These are phyloP conservation scores for Fagopyrum homotropicum DNA, from an alignment of 148 eudicot genomes.

Conservation along the genomic window DNA sequence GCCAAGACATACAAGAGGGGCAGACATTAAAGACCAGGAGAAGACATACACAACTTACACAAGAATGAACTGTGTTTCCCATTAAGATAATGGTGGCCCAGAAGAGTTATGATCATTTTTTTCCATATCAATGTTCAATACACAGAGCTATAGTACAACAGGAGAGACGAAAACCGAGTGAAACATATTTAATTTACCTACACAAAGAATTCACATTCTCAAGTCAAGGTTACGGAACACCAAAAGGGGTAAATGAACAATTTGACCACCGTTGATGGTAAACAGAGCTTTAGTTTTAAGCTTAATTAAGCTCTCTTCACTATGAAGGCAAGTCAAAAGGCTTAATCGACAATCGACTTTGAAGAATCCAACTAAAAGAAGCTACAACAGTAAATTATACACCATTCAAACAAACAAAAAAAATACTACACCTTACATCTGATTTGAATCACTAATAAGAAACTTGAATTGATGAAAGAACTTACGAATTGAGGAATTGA, in stretches of 20 bases:
- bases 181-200: background rate
- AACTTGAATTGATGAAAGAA: conserved; percentile 10
- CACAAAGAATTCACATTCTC: background rate
- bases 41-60: background rate
- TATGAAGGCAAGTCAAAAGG: background rate
- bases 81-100: background rate
- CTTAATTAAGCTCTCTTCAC: background rate
- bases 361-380: background rate
- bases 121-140: background rate
- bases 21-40: background rate
- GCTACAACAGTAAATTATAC: background rate
- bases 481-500: conserved; percentile 86
- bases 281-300: background rate
- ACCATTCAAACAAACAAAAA: background rate
- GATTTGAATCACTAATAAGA: background rate
- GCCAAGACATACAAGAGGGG: background rate
- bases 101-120: background rate
- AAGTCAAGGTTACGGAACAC: background rate
- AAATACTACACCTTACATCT: background rate
- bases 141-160: background rate
- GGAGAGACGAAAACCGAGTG: background rate
- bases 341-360: background rate
- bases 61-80: background rate
- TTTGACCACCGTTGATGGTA: conserved; percentile 2
- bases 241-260: background rate